Base-by-base conservation (phyloP, 2,329 filamentous ascomycete species). In the Ophiostoma fasciatum region DNA sequence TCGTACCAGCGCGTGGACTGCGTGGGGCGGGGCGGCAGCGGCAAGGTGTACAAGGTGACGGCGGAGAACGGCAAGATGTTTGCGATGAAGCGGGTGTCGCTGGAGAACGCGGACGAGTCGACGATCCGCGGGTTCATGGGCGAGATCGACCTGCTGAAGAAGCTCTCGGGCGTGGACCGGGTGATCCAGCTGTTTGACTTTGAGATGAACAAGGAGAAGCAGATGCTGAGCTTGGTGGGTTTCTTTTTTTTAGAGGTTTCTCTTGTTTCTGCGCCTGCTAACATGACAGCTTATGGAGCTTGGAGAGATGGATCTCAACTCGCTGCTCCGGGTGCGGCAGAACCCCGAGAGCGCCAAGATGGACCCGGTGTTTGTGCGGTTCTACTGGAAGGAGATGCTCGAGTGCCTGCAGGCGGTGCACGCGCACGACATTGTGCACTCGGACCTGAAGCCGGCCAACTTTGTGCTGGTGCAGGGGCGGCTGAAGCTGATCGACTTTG, bases 301-400 rank as follows among this genome's bases (percentile, higher is more conserved):
- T 53, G 90, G 90, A 45, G 90, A 98, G 59, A 74, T 88, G 17
- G 90, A 98, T 56, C 71, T 98, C 50, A 82, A 92, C 51, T 83
- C 79, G 37, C 75, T 96, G 36, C 69, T 98, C 45, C 78, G 76
- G 25, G 71, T 77, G 45, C 74, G 77, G 9, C 63, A 82, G 49
- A 82, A 77, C 49, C 71, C 66, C 0, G 78, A 85, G 42, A 73
- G 80, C 36, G 73, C 82, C 27, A 72, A 68, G 41, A 79, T 98
- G 42, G 90, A 98, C 52, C 70, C 83, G 2, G 82, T 80, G 36
- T 94, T 96, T 55, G 84, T 90, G 11, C 80, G 90, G n/a, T 92
- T 82, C 59, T 94, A 94, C 64, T 98, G 90, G 90, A 90, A 93
- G 56, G 90, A 98, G 59, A 98, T 98, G 90, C 76, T 98, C 14